Evolutionary conservation across 129 eudicot species (phyloP).

Genomic region (Chrysanthemum makinoi): DNA sequence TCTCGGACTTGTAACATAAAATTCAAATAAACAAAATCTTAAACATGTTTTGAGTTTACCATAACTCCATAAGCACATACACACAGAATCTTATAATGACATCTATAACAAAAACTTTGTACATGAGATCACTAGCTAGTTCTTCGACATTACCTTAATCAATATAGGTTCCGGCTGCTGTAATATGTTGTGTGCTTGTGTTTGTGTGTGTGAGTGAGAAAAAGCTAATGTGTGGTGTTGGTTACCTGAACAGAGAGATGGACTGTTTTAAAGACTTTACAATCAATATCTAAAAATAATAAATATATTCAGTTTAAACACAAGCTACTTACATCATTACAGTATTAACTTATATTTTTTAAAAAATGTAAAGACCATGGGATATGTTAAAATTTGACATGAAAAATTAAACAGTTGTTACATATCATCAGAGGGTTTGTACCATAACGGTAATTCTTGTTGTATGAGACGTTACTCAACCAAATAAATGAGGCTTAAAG

Average conservation of each 20-base stretch:
- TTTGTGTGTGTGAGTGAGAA: conserved; percentile 9
- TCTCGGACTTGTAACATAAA: too few species aligned
- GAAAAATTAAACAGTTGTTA: too few species aligned
- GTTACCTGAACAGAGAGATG: conserved; percentile 17
- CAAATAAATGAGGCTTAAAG: too few species aligned
- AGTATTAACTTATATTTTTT: too few species aligned
- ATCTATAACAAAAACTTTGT: conserved; percentile 9
- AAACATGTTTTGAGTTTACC: too few species aligned
- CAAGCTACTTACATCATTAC: not conserved
- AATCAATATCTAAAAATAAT: not conserved
- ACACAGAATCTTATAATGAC: not conserved
- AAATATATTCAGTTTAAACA: not conserved
- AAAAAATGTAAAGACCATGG: too few species aligned
- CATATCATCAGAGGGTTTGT: too few species aligned
- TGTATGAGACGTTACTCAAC: too few species aligned
- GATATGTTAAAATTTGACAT: too few species aligned
- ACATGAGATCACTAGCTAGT: conserved; percentile 15
- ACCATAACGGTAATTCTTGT: too few species aligned
- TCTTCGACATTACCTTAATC: conserved; percentile 29
- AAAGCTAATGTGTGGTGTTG: conserved; percentile 22
- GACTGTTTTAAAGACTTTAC: not conserved
- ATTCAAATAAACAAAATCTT: too few species aligned
- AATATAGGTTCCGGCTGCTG: conserved; percentile 5
- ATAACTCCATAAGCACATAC: conserved; percentile 6
- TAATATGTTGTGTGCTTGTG: not conserved